These are phyloP conservation scores for Lachnellula occidentalis DNA, from an alignment of 2,329 filamentous ascomycete genomes.

Conservation along the genomic window DNA sequence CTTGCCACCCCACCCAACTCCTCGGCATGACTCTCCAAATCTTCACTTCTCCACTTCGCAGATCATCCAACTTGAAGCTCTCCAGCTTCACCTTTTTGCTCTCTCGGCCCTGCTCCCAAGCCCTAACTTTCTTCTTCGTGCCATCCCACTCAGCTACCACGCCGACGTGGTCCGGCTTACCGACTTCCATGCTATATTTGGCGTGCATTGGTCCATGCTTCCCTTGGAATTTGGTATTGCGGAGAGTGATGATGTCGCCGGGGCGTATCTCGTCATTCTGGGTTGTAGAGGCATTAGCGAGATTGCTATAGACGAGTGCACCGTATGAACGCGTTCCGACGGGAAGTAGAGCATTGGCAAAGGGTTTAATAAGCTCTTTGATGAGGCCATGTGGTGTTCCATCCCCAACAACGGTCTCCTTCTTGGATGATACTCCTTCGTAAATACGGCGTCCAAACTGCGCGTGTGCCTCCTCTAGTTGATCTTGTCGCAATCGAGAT, in stretches of 20 bases:
- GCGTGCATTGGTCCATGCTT: conserved; percentile 93
- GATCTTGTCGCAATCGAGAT: conserved; percentile 77
- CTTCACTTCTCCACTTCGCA: conserved; percentile 90
- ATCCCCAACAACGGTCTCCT: conserved; percentile 77
- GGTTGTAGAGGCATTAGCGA: conserved; percentile 87
- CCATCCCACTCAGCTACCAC: conserved; percentile 97
- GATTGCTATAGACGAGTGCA: conserved; percentile 86
- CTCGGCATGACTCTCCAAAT: conserved; percentile 94
- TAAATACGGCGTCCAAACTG: conserved; percentile 75
- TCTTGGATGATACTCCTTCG: conserved; percentile 62
- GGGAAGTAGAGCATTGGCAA: conserved; percentile 69
- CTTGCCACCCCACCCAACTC: conserved; percentile 87
- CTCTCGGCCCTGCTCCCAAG: conserved; percentile 92
- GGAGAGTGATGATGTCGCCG: conserved; percentile 87
- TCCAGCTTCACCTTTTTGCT: conserved; percentile 90
- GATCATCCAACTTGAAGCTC: conserved; percentile 88
- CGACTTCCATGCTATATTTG: conserved; percentile 85
- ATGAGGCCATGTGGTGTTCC: conserved; percentile 74
- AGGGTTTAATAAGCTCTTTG: conserved; percentile 69
- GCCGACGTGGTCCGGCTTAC: conserved; percentile 79
- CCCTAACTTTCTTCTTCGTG: conserved; percentile 93
- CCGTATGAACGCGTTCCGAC: conserved; percentile 88
- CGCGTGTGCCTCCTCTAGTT: conserved; percentile 81
- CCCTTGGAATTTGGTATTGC: conserved; percentile 90
- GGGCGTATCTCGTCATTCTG: conserved; percentile 89